Percentiles rank a stretch among this genome's conserved stretches.
These are phyloP conservation scores for Auriscalpium vulgare DNA, from an alignment of 768 basidiomycete genomes.

Conservation along the genomic window DNA sequence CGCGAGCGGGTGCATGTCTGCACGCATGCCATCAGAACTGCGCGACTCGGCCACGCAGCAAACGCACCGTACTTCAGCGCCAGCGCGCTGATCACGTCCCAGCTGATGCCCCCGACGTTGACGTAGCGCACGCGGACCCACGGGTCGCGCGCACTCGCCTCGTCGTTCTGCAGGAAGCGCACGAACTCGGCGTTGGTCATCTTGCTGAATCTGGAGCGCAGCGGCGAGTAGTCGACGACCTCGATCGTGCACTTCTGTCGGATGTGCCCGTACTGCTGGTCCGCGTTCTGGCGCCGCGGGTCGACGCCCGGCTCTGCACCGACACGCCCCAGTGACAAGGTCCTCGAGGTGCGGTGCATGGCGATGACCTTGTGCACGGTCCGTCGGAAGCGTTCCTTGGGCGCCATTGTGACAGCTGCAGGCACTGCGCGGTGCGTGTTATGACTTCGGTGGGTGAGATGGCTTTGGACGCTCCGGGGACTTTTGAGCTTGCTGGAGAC, in stretches of 20 bases:
- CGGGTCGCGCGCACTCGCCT: slow-evolving; percentile 39
- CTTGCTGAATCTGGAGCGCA: slow-evolving; percentile 42
- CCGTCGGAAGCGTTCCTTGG: slow-evolving; percentile 46
- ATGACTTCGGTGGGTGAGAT: not conserved
- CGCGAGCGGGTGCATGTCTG: slow-evolving; percentile 64
- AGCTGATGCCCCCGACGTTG: slow-evolving; percentile 57
- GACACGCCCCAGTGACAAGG: slow-evolving; percentile 29
- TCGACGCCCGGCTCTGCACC: slow-evolving; percentile 71
- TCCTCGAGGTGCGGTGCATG: slow-evolving; percentile 44
- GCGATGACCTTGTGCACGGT: slow-evolving; percentile 57
- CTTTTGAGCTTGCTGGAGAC: not conserved
- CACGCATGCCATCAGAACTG: not conserved
- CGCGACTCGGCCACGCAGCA: not conserved
- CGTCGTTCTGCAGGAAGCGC: slow-evolving; percentile 37
- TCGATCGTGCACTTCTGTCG: slow-evolving; percentile 57
- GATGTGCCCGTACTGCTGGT: slow-evolving; percentile 48
- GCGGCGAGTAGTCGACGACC: slow-evolving; percentile 55
- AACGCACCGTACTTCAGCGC: slow-evolving; percentile 56
- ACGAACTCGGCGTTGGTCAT: slow-evolving; percentile 60
- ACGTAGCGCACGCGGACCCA: slow-evolving; percentile 77
- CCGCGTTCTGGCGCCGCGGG: slow-evolving; percentile 52
- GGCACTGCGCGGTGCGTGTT: not conserved
- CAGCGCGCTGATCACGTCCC: slow-evolving; percentile 66
- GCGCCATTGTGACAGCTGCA: slow-evolving; percentile 16
- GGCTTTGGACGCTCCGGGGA: not conserved